Conservation (phyloP, 805 yeast genomes). For the Suhomyces tanzawaensis region DNA sequence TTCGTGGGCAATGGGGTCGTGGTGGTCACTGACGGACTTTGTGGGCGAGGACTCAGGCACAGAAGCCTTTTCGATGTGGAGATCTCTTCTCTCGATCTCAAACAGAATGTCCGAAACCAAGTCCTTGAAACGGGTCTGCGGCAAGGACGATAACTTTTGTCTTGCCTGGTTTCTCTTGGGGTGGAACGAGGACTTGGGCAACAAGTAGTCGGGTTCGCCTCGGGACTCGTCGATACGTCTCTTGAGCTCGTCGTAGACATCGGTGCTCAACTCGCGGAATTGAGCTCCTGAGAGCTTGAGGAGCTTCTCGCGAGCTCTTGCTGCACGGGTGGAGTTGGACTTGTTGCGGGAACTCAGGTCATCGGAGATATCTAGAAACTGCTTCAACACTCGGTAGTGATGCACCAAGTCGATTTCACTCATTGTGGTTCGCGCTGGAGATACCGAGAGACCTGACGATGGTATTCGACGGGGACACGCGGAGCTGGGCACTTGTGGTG, state of each 20-base stretch:
- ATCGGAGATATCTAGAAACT: constrained; percentile 49
- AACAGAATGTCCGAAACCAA: constrained; percentile 83
- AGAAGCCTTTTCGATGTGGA: constrained; percentile 34
- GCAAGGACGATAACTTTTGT: constrained; percentile 81
- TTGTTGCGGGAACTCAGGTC: constrained; percentile 40
- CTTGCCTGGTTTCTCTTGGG: constrained; percentile 95
- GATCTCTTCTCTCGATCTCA: constrained; percentile 78
- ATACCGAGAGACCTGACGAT: neutral
- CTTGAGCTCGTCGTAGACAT: constrained; percentile 87
- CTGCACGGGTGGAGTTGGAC: constrained; percentile 57
- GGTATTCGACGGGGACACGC: too few relatives aligned
- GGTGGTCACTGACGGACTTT: neutral
- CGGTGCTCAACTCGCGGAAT: constrained; percentile 87
- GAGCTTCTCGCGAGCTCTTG: constrained; percentile 81
- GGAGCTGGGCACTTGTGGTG: too few relatives aligned
- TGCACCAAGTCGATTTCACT: constrained; percentile 32
- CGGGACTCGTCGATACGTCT: constrained; percentile 67
- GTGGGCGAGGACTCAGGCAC: constrained; percentile 1
- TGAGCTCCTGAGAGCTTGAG: constrained; percentile 78
- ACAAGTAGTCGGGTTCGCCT: constrained; percentile 59
- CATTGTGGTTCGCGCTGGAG: constrained; percentile 1
- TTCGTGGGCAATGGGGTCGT: neutral
- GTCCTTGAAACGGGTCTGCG: constrained; percentile 80
- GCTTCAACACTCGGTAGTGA: constrained; percentile 50
- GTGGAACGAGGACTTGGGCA: constrained; percentile 74